Percentiles rank a stretch among this genome's conserved stretches.
These are phyloP conservation scores for Erodium moschatum DNA, from an alignment of 441 rosid species.

Conservation along the genomic window DNA sequence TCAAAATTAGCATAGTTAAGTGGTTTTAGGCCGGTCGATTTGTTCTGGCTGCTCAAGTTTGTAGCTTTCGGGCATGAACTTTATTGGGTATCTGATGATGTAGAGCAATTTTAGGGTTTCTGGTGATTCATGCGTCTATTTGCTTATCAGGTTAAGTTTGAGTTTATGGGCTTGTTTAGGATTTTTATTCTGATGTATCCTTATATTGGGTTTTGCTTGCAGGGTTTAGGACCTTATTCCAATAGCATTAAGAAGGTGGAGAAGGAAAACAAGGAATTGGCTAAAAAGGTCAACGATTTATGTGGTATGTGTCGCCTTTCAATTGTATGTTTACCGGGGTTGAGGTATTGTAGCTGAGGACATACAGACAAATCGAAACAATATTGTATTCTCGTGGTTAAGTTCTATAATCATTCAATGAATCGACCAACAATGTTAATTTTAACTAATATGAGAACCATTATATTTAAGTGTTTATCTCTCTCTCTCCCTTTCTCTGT, in stretches of 20 bases:
- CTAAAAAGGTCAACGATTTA: constrained; percentile 78
- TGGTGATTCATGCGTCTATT: background rate
- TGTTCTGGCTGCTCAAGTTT: background rate
- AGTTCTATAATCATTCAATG: too few species aligned
- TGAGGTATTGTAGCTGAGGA: too few species aligned
- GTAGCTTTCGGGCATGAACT: background rate
- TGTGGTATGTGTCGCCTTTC: constrained; percentile 46
- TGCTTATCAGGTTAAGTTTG: background rate
- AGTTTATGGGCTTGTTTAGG: background rate
- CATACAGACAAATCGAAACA: too few species aligned
- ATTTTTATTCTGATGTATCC: background rate
- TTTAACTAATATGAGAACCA: too few species aligned
- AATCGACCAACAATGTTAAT: too few species aligned
- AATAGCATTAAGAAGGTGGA: constrained; percentile 73
- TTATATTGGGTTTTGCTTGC: constrained; percentile 12
- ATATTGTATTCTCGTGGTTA: too few species aligned
- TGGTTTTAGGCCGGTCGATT: background rate
- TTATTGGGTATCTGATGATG: background rate
- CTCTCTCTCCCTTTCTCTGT: too few species aligned
- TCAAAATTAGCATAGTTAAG: too few species aligned
- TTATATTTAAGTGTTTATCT: too few species aligned
- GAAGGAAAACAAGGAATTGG: constrained; percentile 84
- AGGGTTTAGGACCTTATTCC: constrained; percentile 95
- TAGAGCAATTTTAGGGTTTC: background rate
- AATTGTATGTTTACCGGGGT: background rate